Base-by-base conservation (phyloP, 805 yeast genomes). In the Schwanniomyces polymorphus region DNA sequence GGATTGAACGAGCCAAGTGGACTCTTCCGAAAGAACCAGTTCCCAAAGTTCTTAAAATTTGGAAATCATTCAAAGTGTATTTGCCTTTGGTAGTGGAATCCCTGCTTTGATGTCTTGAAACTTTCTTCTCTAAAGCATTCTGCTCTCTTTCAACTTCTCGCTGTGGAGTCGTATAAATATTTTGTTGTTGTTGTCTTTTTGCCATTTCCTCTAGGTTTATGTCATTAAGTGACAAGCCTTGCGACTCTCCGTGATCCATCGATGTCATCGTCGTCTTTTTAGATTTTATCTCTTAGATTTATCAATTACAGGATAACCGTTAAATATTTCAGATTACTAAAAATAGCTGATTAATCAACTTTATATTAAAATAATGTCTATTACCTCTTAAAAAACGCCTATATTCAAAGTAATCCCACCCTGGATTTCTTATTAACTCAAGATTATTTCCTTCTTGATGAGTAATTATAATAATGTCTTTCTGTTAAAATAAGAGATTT, bases 11-110 rank as follows among this genome's bases (percentile, higher is more conserved):
- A 9, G 80, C 84, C 50, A 81, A 64, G 59, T 80, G 85, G 16
- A 81, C 85, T 43, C 85, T 55, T 11, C 85, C 85, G 61, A 81
- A 81, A 9, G 83, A 78, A 1, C 85, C 85, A 0, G 85, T 81
- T 14, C 85, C 85, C 45, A 81, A 63, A 4, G 85, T 81, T 41
- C 85, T 61, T 65, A 80, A 66, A 33, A 81, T 75, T 49, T 78
- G 80, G 58, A 81, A 81, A 60, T 81, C 85, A 46, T 67, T 68
- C 37, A 81, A 60, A n/a, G 81, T 68, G 55, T 81, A 81, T 57
- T 80, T 80, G 27, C 84, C 84, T 56, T 78, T 80, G 35, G 84
- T 78, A 4, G 72, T 71, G 7, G 80, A 70, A 41, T 64, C 66
- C 33, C 56, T 55, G 38, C 54, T 42, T 9, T 35, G 16, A 45